These are phyloP conservation scores for Aspergillus bertholletiae DNA, from an alignment of 495 filamentous ascomycete genomes.

Conservation along the genomic window DNA sequence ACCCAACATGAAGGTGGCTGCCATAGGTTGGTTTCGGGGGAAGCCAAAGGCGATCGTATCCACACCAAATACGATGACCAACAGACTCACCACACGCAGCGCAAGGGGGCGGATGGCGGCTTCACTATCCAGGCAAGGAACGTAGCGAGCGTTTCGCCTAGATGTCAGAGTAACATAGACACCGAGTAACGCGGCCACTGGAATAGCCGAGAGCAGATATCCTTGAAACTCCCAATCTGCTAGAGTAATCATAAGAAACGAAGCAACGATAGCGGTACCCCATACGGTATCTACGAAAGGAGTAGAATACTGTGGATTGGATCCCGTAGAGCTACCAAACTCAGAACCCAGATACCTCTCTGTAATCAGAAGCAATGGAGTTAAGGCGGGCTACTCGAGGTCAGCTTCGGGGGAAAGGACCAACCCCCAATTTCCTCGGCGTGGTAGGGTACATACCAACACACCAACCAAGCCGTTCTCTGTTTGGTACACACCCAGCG, in stretches of 20 bases:
- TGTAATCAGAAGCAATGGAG: slow-evolving; percentile 2
- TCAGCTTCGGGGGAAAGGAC: not conserved
- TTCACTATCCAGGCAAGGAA: slow-evolving; percentile 1
- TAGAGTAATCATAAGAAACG: not conserved
- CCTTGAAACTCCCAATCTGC: not conserved
- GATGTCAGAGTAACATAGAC: slow-evolving; percentile 1
- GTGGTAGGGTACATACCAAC: not conserved
- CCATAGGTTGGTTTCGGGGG: not conserved
- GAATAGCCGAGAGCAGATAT: not conserved
- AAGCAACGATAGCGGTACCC: not conserved
- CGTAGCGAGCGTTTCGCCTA: not conserved
- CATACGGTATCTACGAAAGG: not conserved
- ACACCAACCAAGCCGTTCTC: not conserved
- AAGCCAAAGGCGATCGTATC: not conserved
- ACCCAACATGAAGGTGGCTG: not conserved
- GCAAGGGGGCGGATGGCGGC: not conserved
- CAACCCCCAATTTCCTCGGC: not conserved
- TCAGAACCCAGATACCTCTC: not conserved
- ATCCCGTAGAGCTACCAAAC: not conserved
- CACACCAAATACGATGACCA: not conserved
- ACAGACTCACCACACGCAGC: not conserved
- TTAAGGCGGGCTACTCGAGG: not conserved
- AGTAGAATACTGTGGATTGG: not conserved
- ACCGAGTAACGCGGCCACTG: slow-evolving; percentile 1
- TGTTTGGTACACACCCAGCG: not conserved